Conservation (phyloP, 805 yeast species). For the Nakazawaea sp. region DNA sequence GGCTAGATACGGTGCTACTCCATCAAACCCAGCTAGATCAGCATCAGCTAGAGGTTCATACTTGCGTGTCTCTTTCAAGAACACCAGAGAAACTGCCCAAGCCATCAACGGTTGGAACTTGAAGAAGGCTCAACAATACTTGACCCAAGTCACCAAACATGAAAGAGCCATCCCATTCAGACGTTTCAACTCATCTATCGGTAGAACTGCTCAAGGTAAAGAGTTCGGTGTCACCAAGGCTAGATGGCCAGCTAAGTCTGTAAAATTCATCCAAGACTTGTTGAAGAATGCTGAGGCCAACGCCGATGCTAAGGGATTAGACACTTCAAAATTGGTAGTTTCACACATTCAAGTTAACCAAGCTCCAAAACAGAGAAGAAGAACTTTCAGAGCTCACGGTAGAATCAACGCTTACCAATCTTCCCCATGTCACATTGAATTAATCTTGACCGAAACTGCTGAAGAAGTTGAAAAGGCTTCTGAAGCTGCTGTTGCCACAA, state of each 20-base stretch:
- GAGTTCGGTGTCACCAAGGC: conserved; percentile 99
- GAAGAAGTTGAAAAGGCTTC: conserved; percentile 91
- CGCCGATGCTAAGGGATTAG: conserved; percentile 99
- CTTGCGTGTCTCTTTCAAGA: conserved; percentile 99
- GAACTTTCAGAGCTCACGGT: conserved; percentile 99
- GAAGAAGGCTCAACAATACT: conserved; percentile 92
- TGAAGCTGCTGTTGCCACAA: conserved; percentile 33
- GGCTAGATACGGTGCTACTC: conserved; percentile 99
- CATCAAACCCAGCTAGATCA: conserved; percentile 99
- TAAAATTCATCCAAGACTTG: conserved; percentile 89
- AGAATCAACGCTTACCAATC: conserved; percentile 99
- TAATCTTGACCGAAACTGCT: conserved; percentile 90
- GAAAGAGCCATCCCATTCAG: conserved; percentile 99
- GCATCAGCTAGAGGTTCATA: conserved; percentile 99
- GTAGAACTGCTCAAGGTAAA: conserved; percentile 99
- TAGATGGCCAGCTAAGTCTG: conserved; percentile 99
- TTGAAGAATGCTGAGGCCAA: conserved; percentile 97
- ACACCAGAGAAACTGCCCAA: conserved; percentile 99
- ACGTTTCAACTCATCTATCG: conserved; percentile 92
- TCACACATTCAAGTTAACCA: conserved; percentile 99
- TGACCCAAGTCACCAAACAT: conserved; percentile 94
- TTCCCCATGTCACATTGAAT: conserved; percentile 98
- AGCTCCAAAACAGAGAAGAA: conserved; percentile 99
- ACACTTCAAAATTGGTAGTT: conserved; percentile 86
- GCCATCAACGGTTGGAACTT: conserved; percentile 98